Conservation (phyloP, 345 rosid genomes). For the Eucalyptus rudis region DNA sequence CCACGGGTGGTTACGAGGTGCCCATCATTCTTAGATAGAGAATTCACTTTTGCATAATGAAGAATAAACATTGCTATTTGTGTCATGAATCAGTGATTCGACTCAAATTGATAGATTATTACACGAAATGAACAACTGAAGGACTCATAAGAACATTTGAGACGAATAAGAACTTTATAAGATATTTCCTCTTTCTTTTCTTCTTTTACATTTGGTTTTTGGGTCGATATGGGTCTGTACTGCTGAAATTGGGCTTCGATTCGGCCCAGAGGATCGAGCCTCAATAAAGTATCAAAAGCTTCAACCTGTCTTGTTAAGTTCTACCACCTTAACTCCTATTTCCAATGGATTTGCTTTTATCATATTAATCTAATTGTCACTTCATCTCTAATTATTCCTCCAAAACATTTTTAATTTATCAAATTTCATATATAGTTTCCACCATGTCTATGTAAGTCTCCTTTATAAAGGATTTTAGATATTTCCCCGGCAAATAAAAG, state of each 20-base stretch:
- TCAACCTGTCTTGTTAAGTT: neutral
- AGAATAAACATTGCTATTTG: neutral
- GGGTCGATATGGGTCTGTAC: neutral
- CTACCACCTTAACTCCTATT: neutral
- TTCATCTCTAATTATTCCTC: neutral
- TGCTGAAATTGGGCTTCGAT: neutral
- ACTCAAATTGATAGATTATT: neutral
- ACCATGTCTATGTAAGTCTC: neutral
- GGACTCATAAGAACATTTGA: neutral
- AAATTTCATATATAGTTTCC: neutral
- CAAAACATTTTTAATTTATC: neutral
- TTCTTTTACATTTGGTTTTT: neutral
- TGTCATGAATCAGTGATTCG: neutral
- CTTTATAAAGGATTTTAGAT: neutral
- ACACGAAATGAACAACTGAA: neutral
- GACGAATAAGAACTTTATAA: neutral
- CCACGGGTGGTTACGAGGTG: too few species aligned
- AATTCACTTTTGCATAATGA: neutral
- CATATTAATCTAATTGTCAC: neutral
- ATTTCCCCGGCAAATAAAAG: neutral
- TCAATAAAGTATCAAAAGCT: neutral
- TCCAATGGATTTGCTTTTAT: neutral
- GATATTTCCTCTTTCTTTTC: too few species aligned
- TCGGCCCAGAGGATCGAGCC: neutral
- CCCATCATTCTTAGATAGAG: neutral